Percentiles rank a stretch among this genome's conserved stretches.
Evolutionary conservation across 495 filamentous ascomycete genomes (phyloP).

Genomic region (Trichoderma erinaceum): DNA sequence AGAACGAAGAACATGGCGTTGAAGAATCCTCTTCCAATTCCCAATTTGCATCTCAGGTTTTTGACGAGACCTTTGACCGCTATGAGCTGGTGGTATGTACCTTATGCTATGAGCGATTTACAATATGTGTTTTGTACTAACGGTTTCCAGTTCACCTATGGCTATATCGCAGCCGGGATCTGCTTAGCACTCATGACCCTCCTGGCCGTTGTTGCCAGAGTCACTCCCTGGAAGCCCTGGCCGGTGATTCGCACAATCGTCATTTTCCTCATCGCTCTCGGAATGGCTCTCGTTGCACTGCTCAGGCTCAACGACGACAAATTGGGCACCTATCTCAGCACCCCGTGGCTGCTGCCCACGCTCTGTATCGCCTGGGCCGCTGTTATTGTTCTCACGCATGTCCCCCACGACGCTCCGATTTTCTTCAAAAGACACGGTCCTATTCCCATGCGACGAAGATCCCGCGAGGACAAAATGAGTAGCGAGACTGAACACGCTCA

Average conservation of each 20-base stretch:
- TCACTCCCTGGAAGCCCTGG: slow-evolving; percentile 28
- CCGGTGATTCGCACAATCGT: slow-evolving; percentile 32
- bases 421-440: slow-evolving; percentile 19
- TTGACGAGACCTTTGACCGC: slow-evolving; percentile 27
- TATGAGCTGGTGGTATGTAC: slow-evolving; percentile 38
- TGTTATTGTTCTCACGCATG: slow-evolving; percentile 31
- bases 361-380: slow-evolving; percentile 30
- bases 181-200: slow-evolving; percentile 36
- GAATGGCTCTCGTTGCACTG: slow-evolving; percentile 27
- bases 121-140: background rate
- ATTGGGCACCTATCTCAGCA: slow-evolving; percentile 23
- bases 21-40: background rate
- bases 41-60: slow-evolving; percentile 17
- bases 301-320: slow-evolving; percentile 23
- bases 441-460: background rate
- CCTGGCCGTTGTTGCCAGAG: slow-evolving; percentile 32
- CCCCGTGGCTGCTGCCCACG: slow-evolving; percentile 36
- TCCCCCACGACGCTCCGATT: slow-evolving; percentile 27
- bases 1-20: slow-evolving; percentile 6
- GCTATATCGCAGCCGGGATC: slow-evolving; percentile 40
- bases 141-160: slow-evolving; percentile 32
- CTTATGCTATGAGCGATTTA: background rate
- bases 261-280: slow-evolving; percentile 30
- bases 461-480: background rate
- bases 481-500: background rate